Conservation (phyloP, 805 yeast species). For the Huiozyma naganishii region DNA sequence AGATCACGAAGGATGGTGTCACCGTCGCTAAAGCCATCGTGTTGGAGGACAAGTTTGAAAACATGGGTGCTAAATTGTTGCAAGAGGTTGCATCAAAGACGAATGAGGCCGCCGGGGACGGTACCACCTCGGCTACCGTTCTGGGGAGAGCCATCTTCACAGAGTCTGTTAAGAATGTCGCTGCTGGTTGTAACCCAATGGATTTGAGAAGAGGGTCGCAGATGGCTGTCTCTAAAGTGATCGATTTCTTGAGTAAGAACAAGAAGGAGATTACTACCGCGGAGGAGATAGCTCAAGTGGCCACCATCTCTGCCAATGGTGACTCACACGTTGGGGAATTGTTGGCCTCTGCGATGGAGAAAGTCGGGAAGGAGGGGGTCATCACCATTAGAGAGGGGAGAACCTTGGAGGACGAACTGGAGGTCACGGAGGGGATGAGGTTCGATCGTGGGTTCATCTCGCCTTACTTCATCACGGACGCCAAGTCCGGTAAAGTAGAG, state of each 20-base stretch:
- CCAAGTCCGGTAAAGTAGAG: slow-evolving; percentile 88
- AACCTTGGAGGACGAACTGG: slow-evolving; percentile 91
- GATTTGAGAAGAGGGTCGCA: slow-evolving; percentile 95
- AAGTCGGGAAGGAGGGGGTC: slow-evolving; percentile 98
- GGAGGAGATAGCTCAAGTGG: slow-evolving; percentile 95
- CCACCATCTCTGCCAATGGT: slow-evolving; percentile 95
- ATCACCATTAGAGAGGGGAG: slow-evolving; percentile 96
- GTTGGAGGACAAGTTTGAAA: slow-evolving; percentile 83
- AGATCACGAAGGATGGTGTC: slow-evolving; percentile 98
- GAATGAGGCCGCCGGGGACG: slow-evolving; percentile 96
- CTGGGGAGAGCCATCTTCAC: slow-evolving; percentile 92
- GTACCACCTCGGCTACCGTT: slow-evolving; percentile 96
- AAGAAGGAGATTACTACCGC: slow-evolving; percentile 89
- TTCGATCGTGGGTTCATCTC: slow-evolving; percentile 96
- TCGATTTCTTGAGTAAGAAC: slow-evolving; percentile 69
- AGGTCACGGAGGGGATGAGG: slow-evolving; percentile 97
- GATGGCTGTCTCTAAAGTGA: slow-evolving; percentile 91
- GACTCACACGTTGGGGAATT: slow-evolving; percentile 85
- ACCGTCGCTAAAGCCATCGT: slow-evolving; percentile 85
- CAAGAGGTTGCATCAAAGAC: slow-evolving; percentile 97
- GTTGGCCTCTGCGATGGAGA: slow-evolving; percentile 93
- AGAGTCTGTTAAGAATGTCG: slow-evolving; percentile 91
- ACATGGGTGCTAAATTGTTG: slow-evolving; percentile 87
- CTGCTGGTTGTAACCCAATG: slow-evolving; percentile 99
- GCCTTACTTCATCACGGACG: slow-evolving; percentile 91